Percentiles rank a stretch among this genome's conserved stretches.
phyloP scores from a whole-genome alignment of 2,329 filamentous ascomycete species.

The Fusarium nematophilum region DNA sequence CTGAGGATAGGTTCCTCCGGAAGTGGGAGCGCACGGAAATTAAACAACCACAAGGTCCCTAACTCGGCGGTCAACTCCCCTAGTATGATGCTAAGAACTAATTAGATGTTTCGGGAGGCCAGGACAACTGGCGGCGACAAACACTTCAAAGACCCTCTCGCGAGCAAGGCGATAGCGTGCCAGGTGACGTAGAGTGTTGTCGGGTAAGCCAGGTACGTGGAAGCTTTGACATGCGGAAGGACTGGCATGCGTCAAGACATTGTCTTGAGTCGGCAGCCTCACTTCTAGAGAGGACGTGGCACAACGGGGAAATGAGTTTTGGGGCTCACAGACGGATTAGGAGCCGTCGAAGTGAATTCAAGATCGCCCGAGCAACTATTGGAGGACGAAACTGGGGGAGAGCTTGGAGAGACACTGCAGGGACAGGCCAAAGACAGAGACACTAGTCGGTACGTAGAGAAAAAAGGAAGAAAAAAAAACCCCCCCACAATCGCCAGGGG shows the following conservation, averaged over 20 bases:
- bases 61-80: background rate
- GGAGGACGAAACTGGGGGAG: conserved; percentile 27
- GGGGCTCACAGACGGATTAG: conserved; percentile 20
- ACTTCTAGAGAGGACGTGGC: conserved; percentile 28
- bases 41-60: conserved; percentile 4
- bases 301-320: conserved; percentile 40
- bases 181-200: conserved; percentile 19
- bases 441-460: conserved; percentile 19
- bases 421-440: conserved; percentile 27
- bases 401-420: conserved; percentile 26
- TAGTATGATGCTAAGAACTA: conserved; percentile 5
- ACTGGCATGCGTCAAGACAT: conserved; percentile 35
- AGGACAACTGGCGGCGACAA: background rate
- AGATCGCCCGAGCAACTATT: conserved; percentile 39
- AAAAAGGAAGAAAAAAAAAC: background rate
- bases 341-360: conserved; percentile 25
- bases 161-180: conserved; percentile 16
- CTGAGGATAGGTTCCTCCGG: conserved; percentile 9
- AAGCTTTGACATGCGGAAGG: conserved; percentile 31
- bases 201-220: conserved; percentile 23
- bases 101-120: background rate
- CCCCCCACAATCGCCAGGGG: too few relatives aligned
- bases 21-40: background rate
- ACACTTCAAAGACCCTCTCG: conserved; percentile 3
- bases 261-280: conserved; percentile 36